Percentiles rank a stretch among this genome's conserved stretches.
Evolutionary conservation across 768 basidiomycete species (phyloP).

Genomic region (Lactarius sp.): DNA sequence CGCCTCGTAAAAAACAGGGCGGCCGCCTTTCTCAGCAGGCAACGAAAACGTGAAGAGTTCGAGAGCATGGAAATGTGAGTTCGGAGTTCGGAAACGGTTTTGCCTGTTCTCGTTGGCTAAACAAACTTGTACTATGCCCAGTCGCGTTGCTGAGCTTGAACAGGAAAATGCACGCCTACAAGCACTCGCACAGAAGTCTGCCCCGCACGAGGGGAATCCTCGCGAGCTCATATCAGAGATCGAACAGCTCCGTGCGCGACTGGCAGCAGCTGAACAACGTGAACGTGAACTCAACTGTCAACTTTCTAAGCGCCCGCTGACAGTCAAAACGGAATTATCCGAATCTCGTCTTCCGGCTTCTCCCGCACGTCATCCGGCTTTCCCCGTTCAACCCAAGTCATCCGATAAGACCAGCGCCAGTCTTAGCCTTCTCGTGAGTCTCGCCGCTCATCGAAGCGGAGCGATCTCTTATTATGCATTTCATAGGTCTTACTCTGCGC

Average conservation of each 20-base stretch:
- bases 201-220: slow-evolving; percentile 31
- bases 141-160: slow-evolving; percentile 79
- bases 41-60: slow-evolving; percentile 89
- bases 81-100: slow-evolving; percentile 19
- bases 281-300: slow-evolving; percentile 63
- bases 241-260: slow-evolving; percentile 60
- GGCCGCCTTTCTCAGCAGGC: slow-evolving; percentile 85
- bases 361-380: slow-evolving; percentile 32
- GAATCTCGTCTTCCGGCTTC: slow-evolving; percentile 48
- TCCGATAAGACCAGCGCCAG: slow-evolving; percentile 42
- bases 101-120: slow-evolving; percentile 15
- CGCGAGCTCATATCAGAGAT: slow-evolving; percentile 51
- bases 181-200: slow-evolving; percentile 46
- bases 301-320: slow-evolving; percentile 39
- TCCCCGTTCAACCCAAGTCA: slow-evolving; percentile 49
- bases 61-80: slow-evolving; percentile 87
- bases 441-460: slow-evolving; percentile 20
- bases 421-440: slow-evolving; percentile 64
- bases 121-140: slow-evolving; percentile 30
- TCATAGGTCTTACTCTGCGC: slow-evolving; percentile 72
- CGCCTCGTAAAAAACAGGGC: slow-evolving; percentile 89
- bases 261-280: slow-evolving; percentile 60
- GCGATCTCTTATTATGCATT: slow-evolving; percentile 13
- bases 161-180: slow-evolving; percentile 76
- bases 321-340: slow-evolving; percentile 54